Base-by-base conservation (phyloP, 345 rosid species). In the Passiflora organensis region DNA sequence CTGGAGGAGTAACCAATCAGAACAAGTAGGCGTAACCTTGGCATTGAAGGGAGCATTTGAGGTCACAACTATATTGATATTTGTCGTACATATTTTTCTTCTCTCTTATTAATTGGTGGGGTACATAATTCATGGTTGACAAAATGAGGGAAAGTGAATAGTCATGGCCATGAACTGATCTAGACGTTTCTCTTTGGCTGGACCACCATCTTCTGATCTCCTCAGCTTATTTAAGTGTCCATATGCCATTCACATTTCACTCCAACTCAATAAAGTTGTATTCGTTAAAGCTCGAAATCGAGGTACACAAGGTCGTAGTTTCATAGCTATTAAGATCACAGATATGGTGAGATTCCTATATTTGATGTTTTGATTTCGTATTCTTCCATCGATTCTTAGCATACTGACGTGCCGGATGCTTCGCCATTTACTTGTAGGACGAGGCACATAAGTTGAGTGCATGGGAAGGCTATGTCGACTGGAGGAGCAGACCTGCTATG, bases 391-490 rank as follows among this genome's bases (percentile, higher is more conserved):
- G n/a, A n/a, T n/a, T n/a, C n/a, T n/a, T n/a, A n/a, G n/a, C n/a
- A n/a, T n/a, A 24, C 16, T 41, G 15, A 38, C 3, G 5, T 19
- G 24, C 39, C 55, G 56, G n/a, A 18, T 58, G 24, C 21, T 45
- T 25, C 17, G 15, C 59, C 6, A 25, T 32, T 65, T 32, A n/a
- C n/a, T 62, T 82, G 95, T 93, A 77, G n/a, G n/a, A n/a, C 15
- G 84, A 78, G 62, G 66, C 74, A 59, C 55, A 64, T 25, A 59
- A 34, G 51, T 45, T 55, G 46, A 72, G 58, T 34, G 48, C 46
- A 44, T 78, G 84, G 84, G 80, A 81, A 62, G 89, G 89, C 36
- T 82, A 82, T 43, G 65, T 75, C 46, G 82, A 88, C 57, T 88
- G 96, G 91, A 71, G 78, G 72, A 77, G 76, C 54, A 80, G 70